Evolutionary conservation across 2,329 filamentous ascomycete genomes (phyloP).

Genomic region (Tricladium varicosporioides): DNA sequence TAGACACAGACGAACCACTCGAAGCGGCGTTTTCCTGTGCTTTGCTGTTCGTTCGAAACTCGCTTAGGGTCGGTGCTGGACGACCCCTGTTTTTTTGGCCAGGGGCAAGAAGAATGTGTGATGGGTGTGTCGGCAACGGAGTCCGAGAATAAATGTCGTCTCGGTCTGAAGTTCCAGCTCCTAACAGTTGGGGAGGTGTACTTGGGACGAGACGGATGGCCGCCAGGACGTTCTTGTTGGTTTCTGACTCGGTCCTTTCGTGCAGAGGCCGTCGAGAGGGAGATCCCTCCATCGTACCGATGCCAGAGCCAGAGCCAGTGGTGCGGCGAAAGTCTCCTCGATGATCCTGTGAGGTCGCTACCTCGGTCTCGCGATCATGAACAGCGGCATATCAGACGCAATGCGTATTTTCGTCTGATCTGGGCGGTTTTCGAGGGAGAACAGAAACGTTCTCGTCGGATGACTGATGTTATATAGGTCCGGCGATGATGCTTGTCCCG

Average conservation of each 20-base stretch:
- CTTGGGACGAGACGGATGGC: slow-evolving; percentile 21
- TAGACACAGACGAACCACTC: slow-evolving; percentile 24
- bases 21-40: slow-evolving; percentile 17
- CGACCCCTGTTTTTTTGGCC: slow-evolving; percentile 16
- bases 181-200: slow-evolving; percentile 20
- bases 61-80: neutral
- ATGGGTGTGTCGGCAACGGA: slow-evolving; percentile 32
- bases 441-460: neutral
- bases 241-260: slow-evolving; percentile 26
- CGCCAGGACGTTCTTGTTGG: slow-evolving; percentile 16
- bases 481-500: slow-evolving; percentile 7
- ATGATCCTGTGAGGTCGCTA: slow-evolving; percentile 7
- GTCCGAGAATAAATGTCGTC: slow-evolving; percentile 33
- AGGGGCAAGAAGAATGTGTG: slow-evolving; percentile 31
- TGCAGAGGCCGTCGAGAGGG: slow-evolving; percentile 21
- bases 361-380: neutral
- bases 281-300: slow-evolving; percentile 1
- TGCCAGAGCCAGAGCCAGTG: too few species aligned
- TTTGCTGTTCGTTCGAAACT: slow-evolving; percentile 29
- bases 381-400: slow-evolving; percentile 3
- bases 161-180: neutral
- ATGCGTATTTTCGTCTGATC: neutral
- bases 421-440: neutral
- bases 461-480: slow-evolving; percentile 5
- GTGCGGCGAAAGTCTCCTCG: neutral